These are phyloP conservation scores for Cytospora schulzeri DNA, from an alignment of 2,329 filamentous ascomycete genomes.

Conservation along the genomic window DNA sequence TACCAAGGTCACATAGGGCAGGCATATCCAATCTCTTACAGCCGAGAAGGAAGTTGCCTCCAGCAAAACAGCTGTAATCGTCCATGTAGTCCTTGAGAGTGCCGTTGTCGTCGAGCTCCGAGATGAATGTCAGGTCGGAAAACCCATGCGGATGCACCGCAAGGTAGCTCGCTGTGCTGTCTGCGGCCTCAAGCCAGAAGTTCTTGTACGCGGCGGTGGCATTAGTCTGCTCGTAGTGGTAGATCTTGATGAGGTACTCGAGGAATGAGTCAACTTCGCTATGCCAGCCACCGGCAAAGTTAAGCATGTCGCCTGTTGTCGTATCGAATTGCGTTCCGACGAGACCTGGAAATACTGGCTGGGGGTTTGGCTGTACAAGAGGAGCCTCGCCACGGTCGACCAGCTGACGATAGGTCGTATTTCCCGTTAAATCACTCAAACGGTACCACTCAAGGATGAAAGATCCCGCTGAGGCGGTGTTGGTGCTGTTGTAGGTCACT, in stretches of 20 bases:
- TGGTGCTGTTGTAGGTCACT: conserved; percentile 20
- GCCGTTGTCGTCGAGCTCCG: conserved; percentile 17
- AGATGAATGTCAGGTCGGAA: conserved; percentile 17
- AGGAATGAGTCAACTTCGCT: conserved; percentile 17
- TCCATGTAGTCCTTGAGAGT: conserved; percentile 16
- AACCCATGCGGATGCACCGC: conserved; percentile 16
- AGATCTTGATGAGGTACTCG: conserved; percentile 20
- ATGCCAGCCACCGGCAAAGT: conserved; percentile 18
- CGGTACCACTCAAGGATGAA: conserved; percentile 20
- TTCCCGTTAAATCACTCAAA: conserved; percentile 15
- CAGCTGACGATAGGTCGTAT: conserved; percentile 12
- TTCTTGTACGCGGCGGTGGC: conserved; percentile 15
- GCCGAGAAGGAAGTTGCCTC: conserved; percentile 17
- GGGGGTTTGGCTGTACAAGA: conserved; percentile 13
- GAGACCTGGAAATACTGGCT: conserved; percentile 15
- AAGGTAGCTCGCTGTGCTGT: conserved; percentile 18
- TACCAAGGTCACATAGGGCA: conserved; percentile 13
- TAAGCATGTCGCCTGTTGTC: conserved; percentile 9
- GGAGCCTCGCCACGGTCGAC: conserved; percentile 19
- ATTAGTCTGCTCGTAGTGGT: conserved; percentile 17
- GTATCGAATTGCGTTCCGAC: conserved; percentile 20
- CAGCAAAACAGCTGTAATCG: conserved; percentile 19
- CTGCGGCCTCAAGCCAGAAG: conserved; percentile 16
- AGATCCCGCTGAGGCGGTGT: conserved; percentile 17
- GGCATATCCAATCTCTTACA: conserved; percentile 12